Conservation (phyloP, 2,329 filamentous ascomycete genomes). For the Curvularia spicifera region DNA sequence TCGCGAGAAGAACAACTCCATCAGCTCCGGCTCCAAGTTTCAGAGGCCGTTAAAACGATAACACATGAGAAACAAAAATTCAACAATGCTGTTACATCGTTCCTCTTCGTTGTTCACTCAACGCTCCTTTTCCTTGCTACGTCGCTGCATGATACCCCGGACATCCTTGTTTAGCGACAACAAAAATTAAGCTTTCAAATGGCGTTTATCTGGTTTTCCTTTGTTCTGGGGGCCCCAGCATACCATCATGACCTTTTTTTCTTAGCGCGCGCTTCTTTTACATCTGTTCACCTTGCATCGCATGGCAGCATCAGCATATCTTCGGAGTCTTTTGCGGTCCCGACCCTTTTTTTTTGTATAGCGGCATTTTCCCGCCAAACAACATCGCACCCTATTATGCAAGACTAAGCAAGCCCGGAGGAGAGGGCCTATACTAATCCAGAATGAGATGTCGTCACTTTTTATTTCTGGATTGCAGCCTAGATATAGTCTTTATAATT, state of each 20-base stretch:
- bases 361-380: background rate
- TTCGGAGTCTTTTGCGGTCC: slow-evolving; percentile 7
- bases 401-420: background rate
- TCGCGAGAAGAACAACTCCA: slow-evolving; percentile 37
- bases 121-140: slow-evolving; percentile 16
- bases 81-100: slow-evolving; percentile 5
- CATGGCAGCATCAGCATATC: slow-evolving; percentile 12
- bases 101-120: background rate
- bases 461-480: slow-evolving; percentile 8
- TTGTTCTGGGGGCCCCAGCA: slow-evolving; percentile 1
- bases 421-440: slow-evolving; percentile 1
- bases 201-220: slow-evolving; percentile 15
- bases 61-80: slow-evolving; percentile 1
- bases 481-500: slow-evolving; percentile 13
- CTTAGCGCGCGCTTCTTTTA: background rate
- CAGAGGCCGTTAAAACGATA: slow-evolving; percentile 26
- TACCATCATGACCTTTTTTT: slow-evolving; percentile 6
- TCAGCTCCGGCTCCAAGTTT: slow-evolving; percentile 29
- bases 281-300: slow-evolving; percentile 8
- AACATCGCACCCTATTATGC: slow-evolving; percentile 5
- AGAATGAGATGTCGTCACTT: slow-evolving; percentile 1
- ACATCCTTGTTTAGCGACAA: slow-evolving; percentile 26
- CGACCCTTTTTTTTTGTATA: slow-evolving; percentile 7
- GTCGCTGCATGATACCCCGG: slow-evolving; percentile 38
- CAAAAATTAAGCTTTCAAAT: slow-evolving; percentile 10